A percentile compares a stretch with the other conserved stretches of the same genome.
phyloP scores from a whole-genome alignment of 257 asterid genomes.

The Ehretia macrophylla region DNA sequence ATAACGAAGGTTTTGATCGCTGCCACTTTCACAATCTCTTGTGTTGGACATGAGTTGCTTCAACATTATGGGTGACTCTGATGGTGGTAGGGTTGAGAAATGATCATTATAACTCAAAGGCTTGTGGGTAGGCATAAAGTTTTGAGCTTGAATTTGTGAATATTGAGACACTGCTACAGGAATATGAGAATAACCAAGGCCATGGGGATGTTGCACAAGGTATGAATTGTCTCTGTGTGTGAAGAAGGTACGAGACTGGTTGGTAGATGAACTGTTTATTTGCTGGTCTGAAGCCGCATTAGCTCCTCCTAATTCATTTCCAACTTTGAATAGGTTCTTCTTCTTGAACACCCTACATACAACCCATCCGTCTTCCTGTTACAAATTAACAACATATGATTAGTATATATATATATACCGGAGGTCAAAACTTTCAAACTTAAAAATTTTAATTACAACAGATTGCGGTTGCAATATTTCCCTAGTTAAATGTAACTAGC shows the following conservation, averaged over 20 bases:
- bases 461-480: too few species aligned
- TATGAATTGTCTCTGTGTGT: constrained; percentile 18
- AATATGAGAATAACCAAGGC: constrained; percentile 36
- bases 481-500: too few species aligned
- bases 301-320: constrained; percentile 33
- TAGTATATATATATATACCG: too few species aligned
- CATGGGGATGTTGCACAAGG: constrained; percentile 15
- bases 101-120: constrained; percentile 26
- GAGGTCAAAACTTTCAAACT: too few species aligned
- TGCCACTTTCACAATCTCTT: constrained; percentile 44
- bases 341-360: constrained; percentile 90
- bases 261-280: constrained; percentile 18
- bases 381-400: not conserved
- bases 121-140: constrained; percentile 35
- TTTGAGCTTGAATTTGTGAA: constrained; percentile 41
- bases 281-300: constrained; percentile 19
- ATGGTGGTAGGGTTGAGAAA: constrained; percentile 19
- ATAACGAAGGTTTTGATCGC: constrained; percentile 26
- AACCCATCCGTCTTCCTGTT: constrained; percentile 93
- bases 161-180: constrained; percentile 13
- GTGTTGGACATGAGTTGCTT: constrained; percentile 51
- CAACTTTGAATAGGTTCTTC: constrained; percentile 71
- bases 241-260: constrained; percentile 20
- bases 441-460: too few species aligned
- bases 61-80: constrained; percentile 28